A percentile compares a stretch with the other conserved stretches of the same genome.
Evolutionary conservation across 495 filamentous ascomycete genomes (phyloP).

Genomic region (Glutinoglossum americanum): DNA sequence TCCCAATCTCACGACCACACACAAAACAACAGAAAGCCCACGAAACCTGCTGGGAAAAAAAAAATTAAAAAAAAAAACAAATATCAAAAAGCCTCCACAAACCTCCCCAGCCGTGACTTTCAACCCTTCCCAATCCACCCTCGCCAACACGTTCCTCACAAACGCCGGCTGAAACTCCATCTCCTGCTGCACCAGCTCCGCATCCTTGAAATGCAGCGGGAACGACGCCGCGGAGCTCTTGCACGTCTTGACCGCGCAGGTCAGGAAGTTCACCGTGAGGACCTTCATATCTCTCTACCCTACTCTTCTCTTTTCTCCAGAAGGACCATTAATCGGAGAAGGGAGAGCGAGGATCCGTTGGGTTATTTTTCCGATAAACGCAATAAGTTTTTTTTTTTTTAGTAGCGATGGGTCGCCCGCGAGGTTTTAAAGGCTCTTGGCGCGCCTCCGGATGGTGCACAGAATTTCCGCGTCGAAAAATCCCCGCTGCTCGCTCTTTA

Average conservation of each 20-base stretch:
- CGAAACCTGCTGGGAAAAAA: slow-evolving; percentile 2
- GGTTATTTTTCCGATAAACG: too few relatives aligned
- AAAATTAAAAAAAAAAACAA: not conserved
- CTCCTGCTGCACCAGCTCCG: slow-evolving; percentile 66
- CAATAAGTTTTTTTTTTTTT: too few relatives aligned
- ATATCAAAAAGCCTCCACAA: slow-evolving; percentile 10
- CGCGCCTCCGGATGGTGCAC: too few relatives aligned
- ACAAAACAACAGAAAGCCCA: not conserved
- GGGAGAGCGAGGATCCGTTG: too few relatives aligned
- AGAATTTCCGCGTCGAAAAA: too few relatives aligned
- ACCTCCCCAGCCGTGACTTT: slow-evolving; percentile 60
- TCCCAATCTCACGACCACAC: too few relatives aligned
- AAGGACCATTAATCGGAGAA: too few relatives aligned
- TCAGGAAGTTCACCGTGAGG: slow-evolving; percentile 89
- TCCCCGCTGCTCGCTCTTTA: too few relatives aligned
- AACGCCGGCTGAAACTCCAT: slow-evolving; percentile 59
- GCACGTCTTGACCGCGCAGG: slow-evolving; percentile 87
- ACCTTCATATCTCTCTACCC: too few relatives aligned
- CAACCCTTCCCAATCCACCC: slow-evolving; percentile 74
- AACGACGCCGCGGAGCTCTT: slow-evolving; percentile 56
- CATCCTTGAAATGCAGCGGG: slow-evolving; percentile 77
- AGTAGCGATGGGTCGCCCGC: too few relatives aligned
- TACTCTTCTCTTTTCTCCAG: too few relatives aligned
- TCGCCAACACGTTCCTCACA: slow-evolving; percentile 58
- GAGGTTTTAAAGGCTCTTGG: too few relatives aligned